phyloP scores from a whole-genome alignment of 768 basidiomycete species.

The Neoboletus magnificus region DNA sequence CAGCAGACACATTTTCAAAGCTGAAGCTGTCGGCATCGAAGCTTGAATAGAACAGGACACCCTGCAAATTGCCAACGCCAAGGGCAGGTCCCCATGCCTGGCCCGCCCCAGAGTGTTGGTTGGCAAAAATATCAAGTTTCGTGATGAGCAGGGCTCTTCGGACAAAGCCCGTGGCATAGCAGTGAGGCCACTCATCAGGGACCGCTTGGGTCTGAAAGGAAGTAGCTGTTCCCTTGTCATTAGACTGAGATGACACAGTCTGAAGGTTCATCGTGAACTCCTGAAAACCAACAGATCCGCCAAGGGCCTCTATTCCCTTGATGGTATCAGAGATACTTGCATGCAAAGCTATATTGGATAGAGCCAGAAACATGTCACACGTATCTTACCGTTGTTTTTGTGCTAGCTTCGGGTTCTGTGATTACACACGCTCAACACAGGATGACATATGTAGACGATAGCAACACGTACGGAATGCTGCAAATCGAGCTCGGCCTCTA shows the following conservation, averaged over 20 bases:
- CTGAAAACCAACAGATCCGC: slow-evolving; percentile 1
- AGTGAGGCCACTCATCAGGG: not conserved
- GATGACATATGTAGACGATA: no score
- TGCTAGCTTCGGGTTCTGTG: not conserved
- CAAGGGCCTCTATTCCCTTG: slow-evolving; percentile 2
- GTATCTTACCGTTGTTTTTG: not conserved
- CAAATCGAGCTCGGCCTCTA: slow-evolving; percentile 1
- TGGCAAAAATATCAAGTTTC: not conserved
- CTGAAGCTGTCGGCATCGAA: not conserved
- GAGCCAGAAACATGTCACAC: not conserved
- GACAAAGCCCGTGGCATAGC: not conserved
- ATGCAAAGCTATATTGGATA: not conserved
- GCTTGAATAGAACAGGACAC: not conserved
- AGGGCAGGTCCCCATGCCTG: slow-evolving; percentile 1
- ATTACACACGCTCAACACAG: not conserved
- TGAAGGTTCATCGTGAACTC: not conserved
- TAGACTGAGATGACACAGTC: not conserved
- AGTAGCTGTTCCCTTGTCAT: not conserved
- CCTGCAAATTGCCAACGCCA: not conserved
- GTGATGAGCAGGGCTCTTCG: not conserved
- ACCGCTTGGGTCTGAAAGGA: no score
- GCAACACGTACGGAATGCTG: not conserved
- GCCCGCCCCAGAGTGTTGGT: not conserved
- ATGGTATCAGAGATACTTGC: not conserved
- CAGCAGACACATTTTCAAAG: not conserved